phyloP scores from a whole-genome alignment of 225 moss, liverwort and hornwort genomes.

The Climacium dendroides region DNA sequence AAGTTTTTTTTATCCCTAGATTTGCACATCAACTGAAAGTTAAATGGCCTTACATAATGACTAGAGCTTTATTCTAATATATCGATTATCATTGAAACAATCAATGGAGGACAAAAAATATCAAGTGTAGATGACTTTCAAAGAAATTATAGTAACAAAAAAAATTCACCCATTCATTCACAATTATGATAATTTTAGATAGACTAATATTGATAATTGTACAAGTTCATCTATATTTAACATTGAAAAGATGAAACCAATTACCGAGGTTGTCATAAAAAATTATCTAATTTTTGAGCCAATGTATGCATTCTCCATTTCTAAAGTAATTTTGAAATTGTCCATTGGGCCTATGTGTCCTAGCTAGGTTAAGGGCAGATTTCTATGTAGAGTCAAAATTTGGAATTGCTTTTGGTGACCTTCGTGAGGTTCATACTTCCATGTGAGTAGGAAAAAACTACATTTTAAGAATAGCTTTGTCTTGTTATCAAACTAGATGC shows the following conservation, averaged over 20 bases:
- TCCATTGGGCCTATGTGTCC: not conserved
- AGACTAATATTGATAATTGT: fast-evolving
- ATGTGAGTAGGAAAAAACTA: not conserved
- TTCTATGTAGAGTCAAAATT: not conserved
- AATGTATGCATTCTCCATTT: not conserved
- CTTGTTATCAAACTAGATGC: not conserved
- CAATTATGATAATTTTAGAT: not conserved
- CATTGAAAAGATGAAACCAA: not conserved
- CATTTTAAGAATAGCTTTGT: not conserved
- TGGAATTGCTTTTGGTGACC: fast-evolving
- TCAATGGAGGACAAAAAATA: no score
- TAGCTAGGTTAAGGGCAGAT: fast-evolving
- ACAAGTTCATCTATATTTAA: not conserved
- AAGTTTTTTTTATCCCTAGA: no score
- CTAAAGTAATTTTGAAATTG: not conserved
- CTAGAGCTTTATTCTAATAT: no score
- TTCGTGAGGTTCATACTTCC: not conserved
- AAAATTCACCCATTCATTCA: not conserved
- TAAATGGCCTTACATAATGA: no score
- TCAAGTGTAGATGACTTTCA: not conserved
- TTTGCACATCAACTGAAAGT: no score
- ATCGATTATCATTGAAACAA: no score
- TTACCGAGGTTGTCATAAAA: not conserved
- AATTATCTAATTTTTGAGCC: not conserved
- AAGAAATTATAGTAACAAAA: not conserved